A percentile compares a stretch with the other conserved stretches of the same genome.
Conservation (phyloP, 257 asterid genomes). For the Phtheirospermum japonicum region DNA sequence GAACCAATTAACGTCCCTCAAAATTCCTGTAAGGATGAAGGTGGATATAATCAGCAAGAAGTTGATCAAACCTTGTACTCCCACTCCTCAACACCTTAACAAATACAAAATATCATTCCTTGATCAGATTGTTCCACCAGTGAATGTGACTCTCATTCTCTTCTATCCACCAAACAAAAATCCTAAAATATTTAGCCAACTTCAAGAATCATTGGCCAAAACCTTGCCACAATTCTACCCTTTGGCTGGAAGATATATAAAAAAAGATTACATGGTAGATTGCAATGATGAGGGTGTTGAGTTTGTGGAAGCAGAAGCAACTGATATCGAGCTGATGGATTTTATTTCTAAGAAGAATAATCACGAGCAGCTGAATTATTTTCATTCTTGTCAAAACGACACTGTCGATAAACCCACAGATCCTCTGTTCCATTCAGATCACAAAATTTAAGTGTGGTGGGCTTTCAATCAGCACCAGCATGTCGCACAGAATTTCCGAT, state of each 20-base stretch:
- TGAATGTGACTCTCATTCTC: background rate
- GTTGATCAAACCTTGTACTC: slow-evolving; percentile 14
- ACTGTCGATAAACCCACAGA: background rate
- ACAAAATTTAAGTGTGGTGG: background rate
- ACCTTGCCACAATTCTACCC: no score
- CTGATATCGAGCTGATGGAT: background rate
- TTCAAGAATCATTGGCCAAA: background rate
- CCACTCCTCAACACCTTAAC: slow-evolving; percentile 15
- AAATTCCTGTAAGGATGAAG: slow-evolving; percentile 7
- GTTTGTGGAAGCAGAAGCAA: slow-evolving; percentile 1
- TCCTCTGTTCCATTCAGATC: slow-evolving; percentile 6
- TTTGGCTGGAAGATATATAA: slow-evolving; percentile 5
- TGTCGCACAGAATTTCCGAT: slow-evolving; percentile 17
- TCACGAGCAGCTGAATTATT: background rate
- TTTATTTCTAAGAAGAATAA: background rate
- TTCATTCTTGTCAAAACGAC: background rate
- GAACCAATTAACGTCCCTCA: no score
- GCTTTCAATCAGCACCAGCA: background rate
- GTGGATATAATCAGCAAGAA: slow-evolving; percentile 3
- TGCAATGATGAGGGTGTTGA: slow-evolving; percentile 19
- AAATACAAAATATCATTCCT: slow-evolving; percentile 14
- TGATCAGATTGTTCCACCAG: background rate
- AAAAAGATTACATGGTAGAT: background rate
- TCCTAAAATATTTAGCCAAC: background rate
- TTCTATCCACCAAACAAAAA: background rate